Conservation (phyloP, 495 filamentous ascomycete genomes). For the Niebla homalea region DNA sequence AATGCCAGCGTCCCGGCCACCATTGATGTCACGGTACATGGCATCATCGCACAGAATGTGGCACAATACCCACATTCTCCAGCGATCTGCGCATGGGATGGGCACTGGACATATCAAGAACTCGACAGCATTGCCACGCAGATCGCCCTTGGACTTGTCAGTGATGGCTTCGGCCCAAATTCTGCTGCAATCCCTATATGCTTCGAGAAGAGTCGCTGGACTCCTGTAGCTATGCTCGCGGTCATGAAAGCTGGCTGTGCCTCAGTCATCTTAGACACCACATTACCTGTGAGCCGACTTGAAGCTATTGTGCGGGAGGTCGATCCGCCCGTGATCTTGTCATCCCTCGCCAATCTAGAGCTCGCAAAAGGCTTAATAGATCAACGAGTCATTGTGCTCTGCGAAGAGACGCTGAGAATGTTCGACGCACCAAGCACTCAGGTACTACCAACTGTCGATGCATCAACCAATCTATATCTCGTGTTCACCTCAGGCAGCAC, state of each 20-base stretch:
- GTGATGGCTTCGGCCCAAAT: no score
- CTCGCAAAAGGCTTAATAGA: background rate
- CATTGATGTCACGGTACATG: constrained; percentile 21
- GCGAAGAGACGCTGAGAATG: background rate
- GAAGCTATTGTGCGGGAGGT: constrained; percentile 19
- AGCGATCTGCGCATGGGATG: constrained; percentile 19
- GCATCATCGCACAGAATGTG: constrained; percentile 18
- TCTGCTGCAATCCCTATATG: no score
- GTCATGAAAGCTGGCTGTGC: constrained; percentile 36
- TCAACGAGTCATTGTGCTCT: background rate
- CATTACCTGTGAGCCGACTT: no score
- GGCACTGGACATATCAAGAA: constrained; percentile 18
- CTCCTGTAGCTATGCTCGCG: constrained; percentile 26
- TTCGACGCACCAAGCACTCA: background rate
- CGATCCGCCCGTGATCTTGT: background rate
- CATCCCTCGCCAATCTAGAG: background rate
- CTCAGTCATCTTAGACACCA: no score
- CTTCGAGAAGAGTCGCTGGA: constrained; percentile 31
- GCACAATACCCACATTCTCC: constrained; percentile 8
- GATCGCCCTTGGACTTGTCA: constrained; percentile 25
- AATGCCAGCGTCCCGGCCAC: background rate
- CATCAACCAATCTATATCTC: background rate
- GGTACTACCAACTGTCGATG: background rate
- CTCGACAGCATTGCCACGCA: constrained; percentile 19
- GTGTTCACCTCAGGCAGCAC: constrained; percentile 19